These are phyloP conservation scores for Rhododendron mucronatum DNA, from an alignment of 148 eudicot genomes.

Conservation along the genomic window DNA sequence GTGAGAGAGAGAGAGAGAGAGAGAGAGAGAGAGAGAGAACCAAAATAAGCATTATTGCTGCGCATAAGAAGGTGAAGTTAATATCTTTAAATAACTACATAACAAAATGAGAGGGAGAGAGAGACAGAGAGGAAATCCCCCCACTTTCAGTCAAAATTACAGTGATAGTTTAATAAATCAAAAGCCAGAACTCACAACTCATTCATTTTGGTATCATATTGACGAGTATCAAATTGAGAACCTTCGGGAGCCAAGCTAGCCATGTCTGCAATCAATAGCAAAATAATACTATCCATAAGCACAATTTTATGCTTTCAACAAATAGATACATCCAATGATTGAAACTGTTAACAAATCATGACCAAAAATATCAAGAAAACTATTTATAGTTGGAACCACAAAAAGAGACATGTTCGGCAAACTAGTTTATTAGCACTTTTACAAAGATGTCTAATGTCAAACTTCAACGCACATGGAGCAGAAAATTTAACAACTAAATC, in stretches of 20 bases:
- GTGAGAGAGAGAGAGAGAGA: too few species aligned
- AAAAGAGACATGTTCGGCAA: neutral
- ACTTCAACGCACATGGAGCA: neutral
- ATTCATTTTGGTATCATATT: conserved; percentile 28
- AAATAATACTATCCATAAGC: neutral
- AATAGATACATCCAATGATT: neutral
- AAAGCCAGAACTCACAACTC: conserved; percentile 22
- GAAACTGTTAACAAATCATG: neutral
- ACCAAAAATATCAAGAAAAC: neutral
- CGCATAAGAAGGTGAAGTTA: too few species aligned
- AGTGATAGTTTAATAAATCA: neutral
- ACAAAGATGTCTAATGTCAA: neutral
- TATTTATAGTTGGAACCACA: neutral
- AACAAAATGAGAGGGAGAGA: too few species aligned
- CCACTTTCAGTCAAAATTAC: too few species aligned
- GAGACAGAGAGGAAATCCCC: too few species aligned
- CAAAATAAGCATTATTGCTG: neutral
- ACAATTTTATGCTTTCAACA: neutral
- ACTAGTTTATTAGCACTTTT: neutral
- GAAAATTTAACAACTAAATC: neutral
- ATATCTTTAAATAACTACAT: too few species aligned
- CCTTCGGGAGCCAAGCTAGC: conserved; percentile 21
- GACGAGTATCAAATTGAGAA: conserved; percentile 29
- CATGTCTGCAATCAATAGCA: conserved; percentile 15
- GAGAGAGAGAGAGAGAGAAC: too few species aligned